phyloP scores from a whole-genome alignment of 208 protist genomes.

The Leishmania turanica region DNA sequence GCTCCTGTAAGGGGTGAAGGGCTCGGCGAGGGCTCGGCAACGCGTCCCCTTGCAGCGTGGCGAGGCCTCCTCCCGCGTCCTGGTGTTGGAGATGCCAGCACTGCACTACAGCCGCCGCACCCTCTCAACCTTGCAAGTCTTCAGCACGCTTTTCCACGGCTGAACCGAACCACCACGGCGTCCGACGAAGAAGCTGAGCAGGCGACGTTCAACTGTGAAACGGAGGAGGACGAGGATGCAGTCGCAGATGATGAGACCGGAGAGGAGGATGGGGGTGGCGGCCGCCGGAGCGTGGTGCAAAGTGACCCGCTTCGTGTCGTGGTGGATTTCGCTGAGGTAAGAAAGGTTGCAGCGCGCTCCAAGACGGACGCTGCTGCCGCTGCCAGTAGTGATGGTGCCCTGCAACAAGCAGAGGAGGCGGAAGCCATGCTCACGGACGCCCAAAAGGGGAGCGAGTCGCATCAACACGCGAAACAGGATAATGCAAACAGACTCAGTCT shows the following conservation, averaged over 20 bases:
- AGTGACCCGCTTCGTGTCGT: conserved; percentile 12
- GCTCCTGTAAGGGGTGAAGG: background rate
- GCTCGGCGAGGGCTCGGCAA: background rate
- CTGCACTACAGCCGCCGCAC: background rate
- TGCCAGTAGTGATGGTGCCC: background rate
- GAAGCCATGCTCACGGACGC: background rate
- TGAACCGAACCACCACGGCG: background rate
- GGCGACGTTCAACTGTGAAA: background rate
- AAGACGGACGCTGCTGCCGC: background rate
- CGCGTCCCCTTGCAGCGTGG: background rate
- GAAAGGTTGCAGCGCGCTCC: background rate
- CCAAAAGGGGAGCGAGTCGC: background rate
- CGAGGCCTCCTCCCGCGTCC: background rate
- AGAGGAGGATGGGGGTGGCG: background rate
- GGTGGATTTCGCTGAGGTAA: background rate
- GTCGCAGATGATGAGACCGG: conserved; percentile 1
- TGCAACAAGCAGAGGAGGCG: background rate
- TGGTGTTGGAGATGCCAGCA: background rate
- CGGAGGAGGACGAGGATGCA: conserved; percentile 7
- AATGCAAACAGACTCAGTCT: too few relatives aligned
- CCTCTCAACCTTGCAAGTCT: background rate
- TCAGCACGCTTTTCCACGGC: background rate
- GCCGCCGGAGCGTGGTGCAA: background rate
- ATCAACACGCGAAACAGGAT: background rate
- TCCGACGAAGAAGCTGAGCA: background rate